Conservation (phyloP, 352 stramenopile genomes). For the Globisporangium cederbergense region DNA sequence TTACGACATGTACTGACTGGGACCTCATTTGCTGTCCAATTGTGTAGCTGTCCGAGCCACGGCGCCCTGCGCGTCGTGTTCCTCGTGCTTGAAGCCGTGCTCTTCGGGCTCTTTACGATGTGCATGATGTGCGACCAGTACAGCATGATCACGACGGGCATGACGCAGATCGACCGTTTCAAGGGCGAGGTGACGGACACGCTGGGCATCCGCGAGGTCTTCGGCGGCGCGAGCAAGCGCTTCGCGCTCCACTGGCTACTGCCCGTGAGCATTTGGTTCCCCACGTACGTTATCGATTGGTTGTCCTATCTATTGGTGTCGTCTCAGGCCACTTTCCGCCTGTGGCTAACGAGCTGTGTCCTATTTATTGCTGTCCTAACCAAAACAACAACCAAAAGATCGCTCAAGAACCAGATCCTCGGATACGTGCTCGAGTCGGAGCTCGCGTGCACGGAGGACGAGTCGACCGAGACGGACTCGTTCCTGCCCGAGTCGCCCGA, state of each 20-base stretch:
- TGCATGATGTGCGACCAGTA: slow-evolving; percentile 99
- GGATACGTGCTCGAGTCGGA: slow-evolving; percentile 83
- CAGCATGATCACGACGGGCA: slow-evolving; percentile 93
- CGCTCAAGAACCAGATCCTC: slow-evolving; percentile 78
- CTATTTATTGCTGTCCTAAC: neutral
- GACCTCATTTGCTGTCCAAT: no score
- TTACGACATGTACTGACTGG: neutral
- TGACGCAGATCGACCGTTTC: slow-evolving; percentile 97
- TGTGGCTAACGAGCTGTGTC: slow-evolving; percentile 1
- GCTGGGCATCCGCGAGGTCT: slow-evolving; percentile 82
- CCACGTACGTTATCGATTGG: slow-evolving; percentile 38
- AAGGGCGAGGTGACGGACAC: slow-evolving; percentile 86
- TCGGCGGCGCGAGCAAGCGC: slow-evolving; percentile 53
- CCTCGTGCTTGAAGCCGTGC: slow-evolving; percentile 83
- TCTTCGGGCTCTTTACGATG: slow-evolving; percentile 98
- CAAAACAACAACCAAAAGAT: slow-evolving; percentile 28
- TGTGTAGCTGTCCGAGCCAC: slow-evolving; percentile 60
- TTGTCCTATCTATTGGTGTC: neutral
- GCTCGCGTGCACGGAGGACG: slow-evolving; percentile 59
- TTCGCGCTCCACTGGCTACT: slow-evolving; percentile 79
- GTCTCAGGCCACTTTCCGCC: neutral
- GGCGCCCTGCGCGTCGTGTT: slow-evolving; percentile 79
- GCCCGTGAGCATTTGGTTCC: slow-evolving; percentile 86
- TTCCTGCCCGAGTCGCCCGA: slow-evolving; percentile 52
- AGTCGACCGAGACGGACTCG: slow-evolving; percentile 67